Conservation (phyloP, 2,329 filamentous ascomycete species). For the Hypoxylon sp. region DNA sequence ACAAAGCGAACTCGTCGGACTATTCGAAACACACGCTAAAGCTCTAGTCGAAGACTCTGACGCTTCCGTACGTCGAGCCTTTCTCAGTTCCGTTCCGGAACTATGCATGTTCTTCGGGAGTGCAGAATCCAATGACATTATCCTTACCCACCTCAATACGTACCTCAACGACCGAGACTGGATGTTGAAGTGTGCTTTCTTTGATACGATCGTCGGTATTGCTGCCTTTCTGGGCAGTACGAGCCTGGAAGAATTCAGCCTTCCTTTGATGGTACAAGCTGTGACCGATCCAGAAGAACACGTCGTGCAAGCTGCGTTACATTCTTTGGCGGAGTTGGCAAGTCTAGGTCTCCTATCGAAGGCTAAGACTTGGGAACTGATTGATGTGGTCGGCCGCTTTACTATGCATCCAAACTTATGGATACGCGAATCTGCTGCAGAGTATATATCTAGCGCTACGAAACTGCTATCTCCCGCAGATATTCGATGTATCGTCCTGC, state of each 20-base stretch:
- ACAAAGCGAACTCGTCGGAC: slow-evolving; percentile 83
- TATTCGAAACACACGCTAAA: slow-evolving; percentile 92
- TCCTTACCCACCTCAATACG: slow-evolving; percentile 95
- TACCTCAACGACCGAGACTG: slow-evolving; percentile 97
- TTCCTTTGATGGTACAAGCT: slow-evolving; percentile 96
- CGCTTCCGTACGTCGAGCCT: slow-evolving; percentile 88
- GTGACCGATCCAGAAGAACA: slow-evolving; percentile 93
- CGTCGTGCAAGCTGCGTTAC: slow-evolving; percentile 90
- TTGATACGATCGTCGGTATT: slow-evolving; percentile 94
- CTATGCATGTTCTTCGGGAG: slow-evolving; percentile 96
- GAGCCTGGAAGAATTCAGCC: slow-evolving; percentile 92
- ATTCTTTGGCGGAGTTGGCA: slow-evolving; percentile 90
- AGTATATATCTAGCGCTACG: slow-evolving; percentile 84
- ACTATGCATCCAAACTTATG: slow-evolving; percentile 95
- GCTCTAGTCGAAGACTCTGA: slow-evolving; percentile 89
- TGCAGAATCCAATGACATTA: slow-evolving; percentile 93
- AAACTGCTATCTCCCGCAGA: slow-evolving; percentile 84
- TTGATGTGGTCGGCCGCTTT: slow-evolving; percentile 86
- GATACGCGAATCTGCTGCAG: slow-evolving; percentile 90
- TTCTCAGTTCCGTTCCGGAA: slow-evolving; percentile 90
- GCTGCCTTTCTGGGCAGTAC: slow-evolving; percentile 90
- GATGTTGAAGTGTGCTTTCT: slow-evolving; percentile 96
- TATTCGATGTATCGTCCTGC: slow-evolving; percentile 84
- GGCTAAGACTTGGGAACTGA: slow-evolving; percentile 87
- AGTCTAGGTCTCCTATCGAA: slow-evolving; percentile 89